Conservation (phyloP, 352 stramenopile genomes). For the Globisporangium splendens region DNA sequence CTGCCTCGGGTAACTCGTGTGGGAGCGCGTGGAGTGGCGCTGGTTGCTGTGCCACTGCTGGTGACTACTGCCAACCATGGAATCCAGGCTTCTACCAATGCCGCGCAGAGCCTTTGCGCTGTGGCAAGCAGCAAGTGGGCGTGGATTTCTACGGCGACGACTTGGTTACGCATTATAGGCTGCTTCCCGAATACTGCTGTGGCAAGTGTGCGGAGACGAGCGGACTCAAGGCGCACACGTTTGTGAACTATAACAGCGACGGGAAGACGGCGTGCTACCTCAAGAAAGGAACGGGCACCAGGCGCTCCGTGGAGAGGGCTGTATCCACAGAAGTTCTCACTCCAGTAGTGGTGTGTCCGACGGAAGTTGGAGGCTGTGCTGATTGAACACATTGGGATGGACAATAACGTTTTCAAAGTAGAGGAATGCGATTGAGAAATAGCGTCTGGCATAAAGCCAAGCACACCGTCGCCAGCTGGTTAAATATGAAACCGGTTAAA, state of each 20-base stretch:
- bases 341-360: background rate
- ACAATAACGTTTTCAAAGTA: too few species aligned
- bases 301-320: background rate
- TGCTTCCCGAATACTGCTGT: slow-evolving; percentile 8
- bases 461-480: background rate
- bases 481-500: too few species aligned
- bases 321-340: background rate
- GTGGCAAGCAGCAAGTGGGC: slow-evolving; percentile 1
- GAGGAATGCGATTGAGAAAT: too few species aligned
- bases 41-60: slow-evolving; percentile 1
- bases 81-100: slow-evolving; percentile 8
- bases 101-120: background rate
- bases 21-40: background rate
- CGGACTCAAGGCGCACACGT: slow-evolving; percentile 18
- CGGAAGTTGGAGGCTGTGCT: too few species aligned
- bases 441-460: too few species aligned
- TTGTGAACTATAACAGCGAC: slow-evolving; percentile 7
- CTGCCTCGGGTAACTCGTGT: background rate
- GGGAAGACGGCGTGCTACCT: slow-evolving; percentile 13
- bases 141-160: slow-evolving; percentile 3
- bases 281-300: slow-evolving; percentile 1
- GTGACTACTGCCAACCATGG: slow-evolving; percentile 9
- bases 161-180: slow-evolving; percentile 1
- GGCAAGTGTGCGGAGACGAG: slow-evolving; percentile 5
- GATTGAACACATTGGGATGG: too few species aligned